Evolutionary conservation across 2,329 filamentous ascomycete genomes (phyloP).

Genomic region (Purpureocillium lavendulum): DNA sequence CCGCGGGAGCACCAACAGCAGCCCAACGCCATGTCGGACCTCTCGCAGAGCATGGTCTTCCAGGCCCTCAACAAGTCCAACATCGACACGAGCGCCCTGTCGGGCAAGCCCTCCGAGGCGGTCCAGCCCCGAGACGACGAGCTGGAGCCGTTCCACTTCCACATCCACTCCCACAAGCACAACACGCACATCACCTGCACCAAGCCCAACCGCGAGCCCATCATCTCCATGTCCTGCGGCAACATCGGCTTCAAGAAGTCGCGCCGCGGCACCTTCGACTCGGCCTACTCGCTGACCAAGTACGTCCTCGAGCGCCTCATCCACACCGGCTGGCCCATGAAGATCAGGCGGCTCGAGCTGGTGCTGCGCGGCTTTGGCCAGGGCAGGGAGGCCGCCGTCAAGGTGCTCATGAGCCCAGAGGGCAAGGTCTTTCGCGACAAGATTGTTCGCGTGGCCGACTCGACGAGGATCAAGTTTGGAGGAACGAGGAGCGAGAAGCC

Average conservation of each 20-base stretch:
- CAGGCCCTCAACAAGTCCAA: constrained; percentile 24
- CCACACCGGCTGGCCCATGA: constrained; percentile 67
- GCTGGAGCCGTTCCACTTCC: constrained; percentile 69
- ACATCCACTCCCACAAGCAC: constrained; percentile 82
- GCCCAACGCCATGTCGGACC: constrained; percentile 21
- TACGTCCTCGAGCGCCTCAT: constrained; percentile 79
- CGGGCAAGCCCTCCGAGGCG: constrained; percentile 11
- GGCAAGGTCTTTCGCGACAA: constrained; percentile 66
- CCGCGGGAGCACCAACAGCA: constrained; percentile 12
- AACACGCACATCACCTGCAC: constrained; percentile 93
- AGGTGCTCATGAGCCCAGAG: constrained; percentile 81
- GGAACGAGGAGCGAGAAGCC: constrained; percentile 79
- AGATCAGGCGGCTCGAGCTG: constrained; percentile 72
- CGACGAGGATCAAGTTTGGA: constrained; percentile 90
- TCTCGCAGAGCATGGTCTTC: constrained; percentile 30
- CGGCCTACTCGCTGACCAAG: constrained; percentile 80
- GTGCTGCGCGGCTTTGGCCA: constrained; percentile 77
- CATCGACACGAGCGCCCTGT: constrained; percentile 24
- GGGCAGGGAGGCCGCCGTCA: constrained; percentile 81
- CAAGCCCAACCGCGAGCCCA: constrained; percentile 67
- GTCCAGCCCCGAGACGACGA: constrained; percentile 24
- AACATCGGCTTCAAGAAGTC: constrained; percentile 89
- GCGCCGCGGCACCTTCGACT: constrained; percentile 75
- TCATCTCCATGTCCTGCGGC: constrained; percentile 74
- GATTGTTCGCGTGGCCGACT: constrained; percentile 74